Evolutionary conservation across 225 moss, liverwort and hornwort genomes (phyloP).

Genomic region (Straminergon stramineum): DNA sequence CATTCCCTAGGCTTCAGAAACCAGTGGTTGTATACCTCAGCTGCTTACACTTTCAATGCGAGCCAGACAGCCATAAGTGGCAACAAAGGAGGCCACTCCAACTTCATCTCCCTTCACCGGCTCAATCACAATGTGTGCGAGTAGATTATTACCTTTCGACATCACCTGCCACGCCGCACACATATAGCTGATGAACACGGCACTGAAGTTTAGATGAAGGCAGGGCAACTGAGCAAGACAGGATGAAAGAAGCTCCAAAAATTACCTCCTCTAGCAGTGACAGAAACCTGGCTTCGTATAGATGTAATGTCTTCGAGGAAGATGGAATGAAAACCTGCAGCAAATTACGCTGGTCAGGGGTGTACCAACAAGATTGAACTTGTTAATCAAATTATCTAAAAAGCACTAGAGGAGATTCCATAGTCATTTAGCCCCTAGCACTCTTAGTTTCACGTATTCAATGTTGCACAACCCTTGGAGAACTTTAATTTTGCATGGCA

Average conservation of each 20-base stretch:
- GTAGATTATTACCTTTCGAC: conserved; percentile 67
- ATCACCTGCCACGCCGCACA: conserved; percentile 47
- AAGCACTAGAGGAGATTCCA: not conserved
- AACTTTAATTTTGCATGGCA: not conserved
- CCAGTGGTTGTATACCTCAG: conserved; percentile 38
- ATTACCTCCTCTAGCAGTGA: conserved; percentile 83
- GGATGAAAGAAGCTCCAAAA: not conserved
- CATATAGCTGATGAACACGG: not conserved
- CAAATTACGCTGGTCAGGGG: not conserved
- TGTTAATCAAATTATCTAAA: not conserved
- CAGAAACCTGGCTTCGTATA: conserved; percentile 88
- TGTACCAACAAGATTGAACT: not conserved
- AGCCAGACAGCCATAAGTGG: conserved; percentile 89
- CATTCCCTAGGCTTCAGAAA: not conserved
- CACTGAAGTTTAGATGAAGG: not conserved
- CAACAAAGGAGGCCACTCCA: conserved; percentile 83
- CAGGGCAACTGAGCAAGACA: not conserved
- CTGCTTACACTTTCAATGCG: conserved; percentile 86
- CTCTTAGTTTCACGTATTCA: not conserved
- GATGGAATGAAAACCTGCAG: conserved; percentile 86
- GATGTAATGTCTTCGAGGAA: conserved; percentile 80
- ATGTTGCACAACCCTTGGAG: not conserved
- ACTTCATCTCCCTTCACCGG: conserved; percentile 74
- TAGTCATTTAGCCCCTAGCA: not conserved
- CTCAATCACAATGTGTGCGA: conserved; percentile 93